Conservation (phyloP, 306 rosid species). For the Rosa rugosa region DNA sequence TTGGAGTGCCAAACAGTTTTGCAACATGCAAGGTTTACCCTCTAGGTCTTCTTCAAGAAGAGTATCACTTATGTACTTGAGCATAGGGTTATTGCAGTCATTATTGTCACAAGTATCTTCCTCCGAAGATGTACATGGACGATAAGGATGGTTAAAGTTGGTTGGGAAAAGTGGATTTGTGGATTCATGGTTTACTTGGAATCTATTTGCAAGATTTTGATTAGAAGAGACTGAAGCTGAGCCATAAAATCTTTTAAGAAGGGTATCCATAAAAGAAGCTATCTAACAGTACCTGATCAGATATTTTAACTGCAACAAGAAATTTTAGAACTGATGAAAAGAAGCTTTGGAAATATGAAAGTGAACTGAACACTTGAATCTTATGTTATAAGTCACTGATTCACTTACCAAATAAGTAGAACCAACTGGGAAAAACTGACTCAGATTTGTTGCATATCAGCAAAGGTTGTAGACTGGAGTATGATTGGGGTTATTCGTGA, state of each 20-base stretch:
- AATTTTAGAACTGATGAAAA: background rate
- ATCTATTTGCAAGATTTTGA: constrained; percentile 28
- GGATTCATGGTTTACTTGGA: constrained; percentile 28
- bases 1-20: constrained; percentile 35
- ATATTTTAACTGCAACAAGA: background rate
- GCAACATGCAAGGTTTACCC: constrained; percentile 21
- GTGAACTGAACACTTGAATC: background rate
- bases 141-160: constrained; percentile 8
- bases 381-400: background rate
- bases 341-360: background rate
- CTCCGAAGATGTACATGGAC: constrained; percentile 18
- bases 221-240: constrained; percentile 27
- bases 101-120: constrained; percentile 23
- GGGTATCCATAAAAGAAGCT: constrained; percentile 25
- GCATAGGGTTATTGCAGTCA: constrained; percentile 32
- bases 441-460: background rate
- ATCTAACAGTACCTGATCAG: background rate
- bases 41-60: constrained; percentile 37
- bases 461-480: background rate
- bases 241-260: constrained; percentile 25
- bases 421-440: background rate
- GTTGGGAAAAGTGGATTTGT: background rate
- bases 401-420: background rate
- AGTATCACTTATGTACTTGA: constrained; percentile 32
- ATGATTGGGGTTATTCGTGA: background rate